Evolutionary conservation across 1,139 yeast species (phyloP).

Genomic region (Geotrichum siamense): DNA sequence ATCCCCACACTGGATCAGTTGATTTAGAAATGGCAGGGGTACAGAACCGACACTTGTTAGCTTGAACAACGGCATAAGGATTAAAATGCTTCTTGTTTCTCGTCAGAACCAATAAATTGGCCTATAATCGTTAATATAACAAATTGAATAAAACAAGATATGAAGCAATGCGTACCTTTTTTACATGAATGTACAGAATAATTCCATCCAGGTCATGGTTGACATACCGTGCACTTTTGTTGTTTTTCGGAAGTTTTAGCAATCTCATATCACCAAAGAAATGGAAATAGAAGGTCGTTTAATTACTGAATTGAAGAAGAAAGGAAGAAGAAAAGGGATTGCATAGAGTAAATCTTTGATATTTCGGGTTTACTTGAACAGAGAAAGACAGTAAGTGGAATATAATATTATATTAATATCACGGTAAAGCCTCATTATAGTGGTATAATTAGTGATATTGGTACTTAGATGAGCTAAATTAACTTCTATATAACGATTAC

Average conservation of each 20-base stretch:
- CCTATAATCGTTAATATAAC: slow-evolving; percentile 4
- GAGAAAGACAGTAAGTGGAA: no score
- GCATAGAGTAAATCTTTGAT: no score
- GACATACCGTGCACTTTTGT: neutral
- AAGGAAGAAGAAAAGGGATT: neutral
- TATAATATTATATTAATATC: no score
- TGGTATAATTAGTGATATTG: no score
- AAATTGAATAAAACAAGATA: neutral
- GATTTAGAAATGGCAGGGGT: slow-evolving; percentile 19
- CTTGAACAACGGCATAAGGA: slow-evolving; percentile 15
- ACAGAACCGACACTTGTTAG: slow-evolving; percentile 9
- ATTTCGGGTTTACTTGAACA: no score
- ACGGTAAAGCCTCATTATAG: no score
- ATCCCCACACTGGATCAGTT: slow-evolving; percentile 34
- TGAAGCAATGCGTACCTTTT: neutral
- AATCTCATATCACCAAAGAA: slow-evolving; percentile 1
- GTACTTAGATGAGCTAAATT: no score
- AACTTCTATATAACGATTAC: no score
- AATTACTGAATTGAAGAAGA: neutral
- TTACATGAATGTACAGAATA: neutral
- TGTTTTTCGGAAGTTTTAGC: neutral
- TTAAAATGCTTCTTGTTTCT: slow-evolving; percentile 11
- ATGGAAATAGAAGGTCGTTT: neutral
- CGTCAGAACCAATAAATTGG: slow-evolving; percentile 7
- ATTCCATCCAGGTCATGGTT: neutral